phyloP scores from a whole-genome alignment of 2,329 filamentous ascomycete species.

The Penicillium sp. region DNA sequence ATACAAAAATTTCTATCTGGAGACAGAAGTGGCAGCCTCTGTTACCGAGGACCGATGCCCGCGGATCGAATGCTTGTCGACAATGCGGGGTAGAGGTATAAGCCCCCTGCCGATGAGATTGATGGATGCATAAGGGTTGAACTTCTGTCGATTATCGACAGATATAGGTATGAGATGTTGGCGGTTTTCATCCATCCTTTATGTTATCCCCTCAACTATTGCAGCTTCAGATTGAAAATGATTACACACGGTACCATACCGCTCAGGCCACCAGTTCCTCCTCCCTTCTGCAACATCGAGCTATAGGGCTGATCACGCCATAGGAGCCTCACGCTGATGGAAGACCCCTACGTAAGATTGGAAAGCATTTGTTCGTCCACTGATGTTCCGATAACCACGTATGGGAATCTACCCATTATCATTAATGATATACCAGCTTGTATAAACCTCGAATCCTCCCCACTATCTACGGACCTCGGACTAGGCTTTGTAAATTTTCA shows the following conservation, averaged over 20 bases:
- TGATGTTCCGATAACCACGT: not conserved
- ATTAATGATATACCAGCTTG: not conserved
- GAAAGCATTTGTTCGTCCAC: not conserved
- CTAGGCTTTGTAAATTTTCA: not conserved
- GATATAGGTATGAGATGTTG: not conserved
- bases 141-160: not conserved
- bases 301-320: not conserved
- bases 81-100: conserved; percentile 22
- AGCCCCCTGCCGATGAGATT: not conserved
- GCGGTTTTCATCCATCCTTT: not conserved
- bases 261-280: conserved; percentile 1
- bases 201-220: not conserved
- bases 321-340: not conserved
- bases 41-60: conserved; percentile 18
- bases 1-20: not conserved
- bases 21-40: not conserved
- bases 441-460: not conserved
- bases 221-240: not conserved
- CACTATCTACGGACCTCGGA: not conserved
- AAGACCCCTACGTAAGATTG: not conserved
- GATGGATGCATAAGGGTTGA: not conserved
- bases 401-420: not conserved
- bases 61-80: conserved; percentile 14
- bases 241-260: not conserved
- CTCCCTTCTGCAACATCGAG: not conserved